A percentile compares a stretch with the other conserved stretches of the same genome.
phyloP scores from a whole-genome alignment of 2,329 filamentous ascomycete genomes.

The Ophiognomonia clavigignenti-juglandacearum region DNA sequence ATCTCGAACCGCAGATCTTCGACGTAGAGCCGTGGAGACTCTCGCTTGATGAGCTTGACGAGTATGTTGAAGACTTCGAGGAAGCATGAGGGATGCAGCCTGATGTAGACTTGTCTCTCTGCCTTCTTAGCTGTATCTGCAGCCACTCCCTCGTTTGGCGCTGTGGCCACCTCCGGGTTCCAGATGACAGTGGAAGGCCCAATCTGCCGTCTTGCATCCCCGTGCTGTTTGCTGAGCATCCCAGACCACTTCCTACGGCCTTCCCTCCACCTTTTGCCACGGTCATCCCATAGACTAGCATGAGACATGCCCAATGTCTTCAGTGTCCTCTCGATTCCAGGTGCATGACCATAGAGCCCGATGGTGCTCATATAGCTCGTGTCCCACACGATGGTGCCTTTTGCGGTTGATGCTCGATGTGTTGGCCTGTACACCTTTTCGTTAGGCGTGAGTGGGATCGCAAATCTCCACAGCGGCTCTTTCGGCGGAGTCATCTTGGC shows the following conservation, averaged over 20 bases:
- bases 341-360: constrained; percentile 62
- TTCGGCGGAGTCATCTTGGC: constrained; percentile 80
- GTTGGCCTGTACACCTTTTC: constrained; percentile 87
- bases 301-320: constrained; percentile 58
- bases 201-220: constrained; percentile 52
- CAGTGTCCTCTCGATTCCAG: constrained; percentile 62
- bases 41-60: constrained; percentile 50
- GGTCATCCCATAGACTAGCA: constrained; percentile 56
- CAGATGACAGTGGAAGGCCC: constrained; percentile 72
- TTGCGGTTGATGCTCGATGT: constrained; percentile 70
- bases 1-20: constrained; percentile 68
- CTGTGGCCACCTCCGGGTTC: constrained; percentile 44
- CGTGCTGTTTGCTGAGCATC: constrained; percentile 47
- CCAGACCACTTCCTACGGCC: constrained; percentile 47
- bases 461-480: constrained; percentile 83
- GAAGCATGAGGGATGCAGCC: constrained; percentile 80
- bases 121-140: constrained; percentile 14
- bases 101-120: constrained; percentile 54
- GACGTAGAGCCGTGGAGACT: constrained; percentile 56
- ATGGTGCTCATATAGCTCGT: constrained; percentile 92
- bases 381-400: constrained; percentile 85
- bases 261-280: constrained; percentile 65
- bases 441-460: constrained; percentile 77
- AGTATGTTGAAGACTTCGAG: constrained; percentile 63
- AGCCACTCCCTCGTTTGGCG: constrained; percentile 14